Percentiles rank a stretch among this genome's conserved stretches.
phyloP scores from a whole-genome alignment of 2,329 filamentous ascomycete genomes.

The Hymenoscyphus fraxineus region DNA sequence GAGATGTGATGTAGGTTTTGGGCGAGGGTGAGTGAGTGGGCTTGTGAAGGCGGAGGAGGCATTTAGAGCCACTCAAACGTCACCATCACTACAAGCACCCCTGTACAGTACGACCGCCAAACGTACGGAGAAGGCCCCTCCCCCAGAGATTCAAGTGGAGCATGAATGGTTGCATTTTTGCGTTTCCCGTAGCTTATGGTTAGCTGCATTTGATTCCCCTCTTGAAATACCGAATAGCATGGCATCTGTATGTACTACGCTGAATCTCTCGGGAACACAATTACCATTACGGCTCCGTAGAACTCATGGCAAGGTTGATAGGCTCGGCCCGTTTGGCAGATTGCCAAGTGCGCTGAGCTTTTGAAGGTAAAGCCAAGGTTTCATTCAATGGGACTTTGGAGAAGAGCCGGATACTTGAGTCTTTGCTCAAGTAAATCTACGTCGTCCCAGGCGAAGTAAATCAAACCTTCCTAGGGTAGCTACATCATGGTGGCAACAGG shows the following conservation, averaged over 20 bases:
- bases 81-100: neutral
- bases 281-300: too few species aligned
- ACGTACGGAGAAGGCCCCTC: slow-evolving; percentile 2
- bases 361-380: neutral
- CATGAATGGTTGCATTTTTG: neutral
- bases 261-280: neutral
- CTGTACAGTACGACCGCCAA: neutral
- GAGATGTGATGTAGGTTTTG: neutral
- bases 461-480: too few species aligned
- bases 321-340: neutral
- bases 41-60: slow-evolving; percentile 5
- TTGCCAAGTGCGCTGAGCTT: neutral
- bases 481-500: too few species aligned
- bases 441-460: too few species aligned
- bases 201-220: neutral
- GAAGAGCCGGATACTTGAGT: neutral
- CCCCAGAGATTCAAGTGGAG: neutral
- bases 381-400: neutral
- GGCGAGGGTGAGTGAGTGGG: neutral
- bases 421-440: neutral
- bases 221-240: neutral
- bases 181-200: neutral
- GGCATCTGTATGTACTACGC: neutral
- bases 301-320: neutral
- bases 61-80: slow-evolving; percentile 2